These are phyloP conservation scores for Scheffersomyces amazonensis DNA, from an alignment of 805 yeast genomes.

Conservation along the genomic window DNA sequence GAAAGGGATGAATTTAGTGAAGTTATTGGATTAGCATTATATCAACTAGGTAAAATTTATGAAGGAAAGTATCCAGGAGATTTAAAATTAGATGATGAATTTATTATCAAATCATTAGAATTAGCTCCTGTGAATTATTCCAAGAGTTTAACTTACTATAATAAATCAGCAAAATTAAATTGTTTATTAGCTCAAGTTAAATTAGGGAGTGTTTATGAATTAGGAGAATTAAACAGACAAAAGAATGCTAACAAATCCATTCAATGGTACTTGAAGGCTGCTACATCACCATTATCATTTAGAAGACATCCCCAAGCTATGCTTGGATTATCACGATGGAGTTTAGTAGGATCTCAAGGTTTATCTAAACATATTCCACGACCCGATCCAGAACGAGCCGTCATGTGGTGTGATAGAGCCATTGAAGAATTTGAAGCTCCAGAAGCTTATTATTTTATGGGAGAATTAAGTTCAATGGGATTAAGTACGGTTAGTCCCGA, in stretches of 20 bases:
- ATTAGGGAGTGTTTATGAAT: slow-evolving; percentile 40
- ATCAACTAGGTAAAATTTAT: slow-evolving; percentile 39
- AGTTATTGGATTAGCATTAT: slow-evolving; percentile 38
- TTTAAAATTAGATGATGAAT: slow-evolving; percentile 32
- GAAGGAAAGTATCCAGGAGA: slow-evolving; percentile 47
- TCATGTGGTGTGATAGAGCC: slow-evolving; percentile 44
- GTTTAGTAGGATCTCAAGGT: slow-evolving; percentile 31
- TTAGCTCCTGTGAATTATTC: slow-evolving; percentile 42
- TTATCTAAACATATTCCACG: slow-evolving; percentile 32
- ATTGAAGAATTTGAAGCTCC: slow-evolving; percentile 34
- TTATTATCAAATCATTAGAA: slow-evolving; percentile 30
- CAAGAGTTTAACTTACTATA: slow-evolving; percentile 39
- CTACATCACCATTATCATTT: slow-evolving; percentile 36
- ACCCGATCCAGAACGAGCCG: slow-evolving; percentile 34
- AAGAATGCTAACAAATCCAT: slow-evolving; percentile 39
- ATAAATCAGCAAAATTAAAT: slow-evolving; percentile 38
- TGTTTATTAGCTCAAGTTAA: slow-evolving; percentile 40
- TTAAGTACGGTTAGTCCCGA: slow-evolving; percentile 21
- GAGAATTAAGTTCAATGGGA: slow-evolving; percentile 36
- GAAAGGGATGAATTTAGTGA: slow-evolving; percentile 40
- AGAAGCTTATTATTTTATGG: slow-evolving; percentile 41
- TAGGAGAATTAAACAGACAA: slow-evolving; percentile 40
- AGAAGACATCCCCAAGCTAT: slow-evolving; percentile 44
- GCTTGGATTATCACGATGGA: slow-evolving; percentile 44
- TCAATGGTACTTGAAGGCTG: slow-evolving; percentile 44